A percentile compares a stretch with the other conserved stretches of the same genome.
Evolutionary conservation across 2,329 filamentous ascomycete species (phyloP).

Genomic region (Fonsecaea multimorphosa): DNA sequence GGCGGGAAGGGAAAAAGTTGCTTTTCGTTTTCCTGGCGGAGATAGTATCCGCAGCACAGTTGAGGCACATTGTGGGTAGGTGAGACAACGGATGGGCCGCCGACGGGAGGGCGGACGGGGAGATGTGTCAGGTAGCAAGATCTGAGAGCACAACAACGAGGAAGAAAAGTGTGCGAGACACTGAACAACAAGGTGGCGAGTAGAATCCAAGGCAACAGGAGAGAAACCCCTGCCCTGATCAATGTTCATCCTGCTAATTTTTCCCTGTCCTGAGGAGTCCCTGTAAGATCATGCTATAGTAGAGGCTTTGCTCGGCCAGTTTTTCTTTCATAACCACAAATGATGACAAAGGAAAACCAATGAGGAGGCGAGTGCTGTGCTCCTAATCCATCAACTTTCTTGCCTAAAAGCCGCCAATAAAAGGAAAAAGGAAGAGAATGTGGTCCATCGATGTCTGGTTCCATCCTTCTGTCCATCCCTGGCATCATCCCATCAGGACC

Average conservation of each 20-base stretch:
- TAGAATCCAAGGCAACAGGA: background rate
- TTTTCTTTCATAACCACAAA: background rate
- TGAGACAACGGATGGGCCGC: background rate
- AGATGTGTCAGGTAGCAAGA: background rate
- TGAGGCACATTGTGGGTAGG: background rate
- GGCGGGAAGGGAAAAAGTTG: background rate
- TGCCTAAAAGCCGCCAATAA: background rate
- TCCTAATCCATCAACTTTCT: background rate
- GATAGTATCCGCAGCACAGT: background rate
- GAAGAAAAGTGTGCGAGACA: background rate
- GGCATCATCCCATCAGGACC: background rate
- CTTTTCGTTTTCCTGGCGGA: background rate
- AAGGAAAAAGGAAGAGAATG: background rate
- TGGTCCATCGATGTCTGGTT: conserved; percentile 6
- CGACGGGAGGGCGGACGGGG: background rate
- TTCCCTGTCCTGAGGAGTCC: background rate
- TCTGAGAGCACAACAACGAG: background rate
- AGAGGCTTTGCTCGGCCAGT: background rate
- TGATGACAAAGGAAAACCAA: conserved; percentile 2
- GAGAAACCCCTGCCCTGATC: background rate
- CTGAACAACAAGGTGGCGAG: background rate
- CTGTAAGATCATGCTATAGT: background rate
- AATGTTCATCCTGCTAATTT: background rate
- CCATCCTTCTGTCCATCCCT: background rate
- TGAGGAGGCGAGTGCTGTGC: conserved; percentile 7